These are phyloP conservation scores for Dryadomyces sulphureus DNA, from an alignment of 2,329 filamentous ascomycete genomes.

Conservation along the genomic window DNA sequence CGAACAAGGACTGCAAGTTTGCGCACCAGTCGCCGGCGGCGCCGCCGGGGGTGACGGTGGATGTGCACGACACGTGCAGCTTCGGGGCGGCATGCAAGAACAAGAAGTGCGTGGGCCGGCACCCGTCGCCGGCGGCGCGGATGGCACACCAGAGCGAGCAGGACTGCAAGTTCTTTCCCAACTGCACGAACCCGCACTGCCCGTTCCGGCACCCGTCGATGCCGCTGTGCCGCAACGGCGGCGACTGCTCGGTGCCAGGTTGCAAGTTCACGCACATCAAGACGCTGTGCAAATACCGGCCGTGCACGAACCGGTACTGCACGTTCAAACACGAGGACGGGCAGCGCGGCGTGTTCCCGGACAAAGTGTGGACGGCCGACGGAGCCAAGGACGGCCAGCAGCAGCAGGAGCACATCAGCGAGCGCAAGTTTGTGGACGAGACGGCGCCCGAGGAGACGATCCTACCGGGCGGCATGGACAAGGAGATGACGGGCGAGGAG, in stretches of 20 bases:
- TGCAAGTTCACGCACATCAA: slow-evolving; percentile 87
- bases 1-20: slow-evolving; percentile 79
- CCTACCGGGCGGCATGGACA: slow-evolving; percentile 37
- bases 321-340: slow-evolving; percentile 83
- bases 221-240: slow-evolving; percentile 81
- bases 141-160: slow-evolving; percentile 66
- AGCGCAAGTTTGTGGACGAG: slow-evolving; percentile 74
- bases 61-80: slow-evolving; percentile 65
- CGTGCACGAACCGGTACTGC: slow-evolving; percentile 80
- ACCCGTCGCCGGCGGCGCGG: slow-evolving; percentile 79
- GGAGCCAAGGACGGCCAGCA: neutral
- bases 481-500: slow-evolving; percentile 26
- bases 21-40: slow-evolving; percentile 90
- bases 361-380: slow-evolving; percentile 80
- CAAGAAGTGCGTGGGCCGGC: slow-evolving; percentile 78
- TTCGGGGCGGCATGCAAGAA: slow-evolving; percentile 93
- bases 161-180: slow-evolving; percentile 82
- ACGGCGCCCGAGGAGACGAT: slow-evolving; percentile 56
- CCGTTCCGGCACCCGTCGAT: slow-evolving; percentile 79
- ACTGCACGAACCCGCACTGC: slow-evolving; percentile 78
- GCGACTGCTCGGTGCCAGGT: slow-evolving; percentile 63
- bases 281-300: slow-evolving; percentile 78
- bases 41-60: slow-evolving; percentile 59
- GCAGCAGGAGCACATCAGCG: slow-evolving; percentile 57
- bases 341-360: slow-evolving; percentile 69